phyloP scores from a whole-genome alignment of 768 basidiomycete genomes.

The Clavulina sp. region DNA sequence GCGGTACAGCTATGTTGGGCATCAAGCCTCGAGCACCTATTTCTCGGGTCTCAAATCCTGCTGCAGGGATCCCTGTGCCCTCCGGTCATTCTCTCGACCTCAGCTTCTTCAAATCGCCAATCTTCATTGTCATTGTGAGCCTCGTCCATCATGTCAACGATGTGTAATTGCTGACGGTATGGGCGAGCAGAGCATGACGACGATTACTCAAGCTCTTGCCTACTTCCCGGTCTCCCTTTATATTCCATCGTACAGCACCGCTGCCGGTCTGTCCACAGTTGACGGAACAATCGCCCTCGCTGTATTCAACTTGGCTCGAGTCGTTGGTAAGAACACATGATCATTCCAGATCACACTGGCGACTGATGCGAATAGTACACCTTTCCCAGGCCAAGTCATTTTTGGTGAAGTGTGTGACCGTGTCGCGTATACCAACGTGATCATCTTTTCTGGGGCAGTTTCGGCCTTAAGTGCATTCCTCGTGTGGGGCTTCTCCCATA shows the following conservation, averaged over 20 bases:
- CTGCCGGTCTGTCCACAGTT: not conserved
- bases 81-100: not conserved
- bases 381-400: not conserved
- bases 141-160: not conserved
- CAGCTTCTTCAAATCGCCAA: not conserved
- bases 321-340: not conserved
- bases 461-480: not conserved
- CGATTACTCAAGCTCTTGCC: not conserved
- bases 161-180: not conserved
- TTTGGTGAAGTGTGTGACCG: conserved; percentile 3
- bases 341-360: not conserved
- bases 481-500: conserved; percentile 1
- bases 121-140: not conserved
- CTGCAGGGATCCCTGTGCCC: not conserved
- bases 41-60: no score
- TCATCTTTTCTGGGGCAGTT: not conserved
- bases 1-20: not conserved
- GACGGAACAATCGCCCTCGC: conserved; percentile 1
- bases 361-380: not conserved
- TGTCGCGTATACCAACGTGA: conserved; percentile 1
- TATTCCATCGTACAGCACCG: conserved; percentile 1
- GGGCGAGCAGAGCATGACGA: not conserved
- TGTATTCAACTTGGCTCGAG: conserved; percentile 1
- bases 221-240: conserved; percentile 4
- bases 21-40: conserved; percentile 6